Evolutionary conservation across 75 land plant species (phyloP).

Genomic region (Sequoia sempervirens): DNA sequence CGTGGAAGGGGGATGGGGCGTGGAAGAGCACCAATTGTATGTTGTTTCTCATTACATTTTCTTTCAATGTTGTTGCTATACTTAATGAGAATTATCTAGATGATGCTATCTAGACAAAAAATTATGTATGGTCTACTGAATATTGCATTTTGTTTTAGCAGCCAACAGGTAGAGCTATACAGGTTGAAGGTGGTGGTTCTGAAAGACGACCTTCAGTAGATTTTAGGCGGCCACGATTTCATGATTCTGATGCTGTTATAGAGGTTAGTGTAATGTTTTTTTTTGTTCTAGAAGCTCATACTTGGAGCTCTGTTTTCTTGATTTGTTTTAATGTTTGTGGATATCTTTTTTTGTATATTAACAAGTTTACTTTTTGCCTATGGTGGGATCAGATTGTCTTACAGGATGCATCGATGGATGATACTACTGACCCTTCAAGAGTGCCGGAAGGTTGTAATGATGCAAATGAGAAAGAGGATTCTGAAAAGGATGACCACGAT

Average conservation of each 20-base stretch:
- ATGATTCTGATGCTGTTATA: conserved; percentile 89
- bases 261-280: conserved; percentile 30
- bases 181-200: conserved; percentile 77
- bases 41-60: conserved; percentile 7
- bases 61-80: background rate
- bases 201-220: conserved; percentile 85
- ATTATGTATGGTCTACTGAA: background rate
- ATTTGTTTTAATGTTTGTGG: background rate
- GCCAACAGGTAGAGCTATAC: conserved; percentile 96
- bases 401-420: conserved; percentile 50
- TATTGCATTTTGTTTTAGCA: conserved; percentile 18
- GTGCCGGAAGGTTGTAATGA: conserved; percentile 13
- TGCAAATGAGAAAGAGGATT: conserved; percentile 17
- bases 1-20: conserved; percentile 45
- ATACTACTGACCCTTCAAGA: conserved; percentile 26
- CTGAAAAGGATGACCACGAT: conserved; percentile 13
- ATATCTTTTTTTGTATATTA: background rate
- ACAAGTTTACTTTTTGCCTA: background rate
- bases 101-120: background rate
- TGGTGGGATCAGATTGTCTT: conserved; percentile 53
- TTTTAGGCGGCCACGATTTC: conserved; percentile 62
- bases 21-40: conserved; percentile 51
- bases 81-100: background rate
- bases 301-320: background rate
- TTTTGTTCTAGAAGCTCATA: background rate